phyloP scores from a whole-genome alignment of 2,329 filamentous ascomycete species.

The Pezicula neosporulosa region DNA sequence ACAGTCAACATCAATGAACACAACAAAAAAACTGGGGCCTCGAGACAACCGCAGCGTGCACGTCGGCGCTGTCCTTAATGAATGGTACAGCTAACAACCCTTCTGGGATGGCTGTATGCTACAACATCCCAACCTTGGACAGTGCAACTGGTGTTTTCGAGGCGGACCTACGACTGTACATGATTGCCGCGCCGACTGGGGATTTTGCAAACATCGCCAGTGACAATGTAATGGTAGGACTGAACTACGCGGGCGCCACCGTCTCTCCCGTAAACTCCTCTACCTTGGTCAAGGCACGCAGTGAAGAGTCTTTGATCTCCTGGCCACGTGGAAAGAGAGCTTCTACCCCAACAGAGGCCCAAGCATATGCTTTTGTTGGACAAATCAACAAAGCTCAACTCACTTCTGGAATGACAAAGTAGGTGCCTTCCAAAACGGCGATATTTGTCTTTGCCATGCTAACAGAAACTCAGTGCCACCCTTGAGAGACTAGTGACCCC shows the following conservation, averaged over 20 bases:
- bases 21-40: slow-evolving; percentile 53
- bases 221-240: slow-evolving; percentile 49
- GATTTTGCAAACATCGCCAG: slow-evolving; percentile 48
- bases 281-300: slow-evolving; percentile 16
- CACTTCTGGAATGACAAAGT: slow-evolving; percentile 56
- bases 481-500: slow-evolving; percentile 65
- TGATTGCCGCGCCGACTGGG: slow-evolving; percentile 56
- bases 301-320: slow-evolving; percentile 20
- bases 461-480: slow-evolving; percentile 16
- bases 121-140: slow-evolving; percentile 73
- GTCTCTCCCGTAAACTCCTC: slow-evolving; percentile 39
- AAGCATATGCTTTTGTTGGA: slow-evolving; percentile 66
- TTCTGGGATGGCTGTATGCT: slow-evolving; percentile 76
- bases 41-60: slow-evolving; percentile 56
- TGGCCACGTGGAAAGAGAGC: slow-evolving; percentile 20
- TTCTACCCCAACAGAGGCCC: slow-evolving; percentile 43
- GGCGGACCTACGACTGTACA: slow-evolving; percentile 73
- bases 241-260: slow-evolving; percentile 52
- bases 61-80: slow-evolving; percentile 49
- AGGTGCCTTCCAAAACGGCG: slow-evolving; percentile 30
- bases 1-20: slow-evolving; percentile 33
- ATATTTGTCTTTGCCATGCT: slow-evolving; percentile 34
- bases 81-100: slow-evolving; percentile 61
- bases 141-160: slow-evolving; percentile 66
- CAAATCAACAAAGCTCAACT: slow-evolving; percentile 59